Evolutionary conservation across 768 basidiomycete species (phyloP), one percentile per base, ranked within the genome.

Genomic region (Rhizopogon vulgaris): DNA sequence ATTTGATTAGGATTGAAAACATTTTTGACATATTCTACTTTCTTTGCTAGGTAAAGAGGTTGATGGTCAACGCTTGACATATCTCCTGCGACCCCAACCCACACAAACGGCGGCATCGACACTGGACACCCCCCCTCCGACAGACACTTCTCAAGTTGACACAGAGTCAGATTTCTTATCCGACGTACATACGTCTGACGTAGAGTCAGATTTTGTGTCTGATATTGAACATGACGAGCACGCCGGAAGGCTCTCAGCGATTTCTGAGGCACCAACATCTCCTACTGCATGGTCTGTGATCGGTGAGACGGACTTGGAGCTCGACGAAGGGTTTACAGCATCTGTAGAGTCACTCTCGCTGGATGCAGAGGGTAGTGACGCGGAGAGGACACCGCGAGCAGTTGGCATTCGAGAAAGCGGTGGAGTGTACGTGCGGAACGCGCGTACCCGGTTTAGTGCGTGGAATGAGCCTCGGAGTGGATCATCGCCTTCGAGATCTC

Each of bases 61-160:
- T 1, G 64, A 77, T 1, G 80, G 80, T 0, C 66, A 74, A 40
- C 83, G 90, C 17, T 71, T 90, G 32, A 91, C 90, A 4, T 84
- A 90, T 65, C 80, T 93, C 46, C 76, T 93, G 22, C 82, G 90
- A 34, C 90, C 90, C 3, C 87, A 90, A 56, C 76, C 82, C 48
- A 76, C 78, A 18, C 80, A 79, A 14, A 84, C 84, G 1, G 72
- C 74, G 1, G 59, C 66, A 15, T 61, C 67, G 5, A 60, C 65
- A 6, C 66, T 90, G 38, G 82, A 84, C 54, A 90, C 89, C 2
- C 89, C 90, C 6, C 86, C 89, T 3, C 67, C 74, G 8, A 90
- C 87, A 1, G 90, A 90, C 59, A 61, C 80, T 34, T 81, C 80
- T 18, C 75, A 74, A 36, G 50, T 42, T 40, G 73, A 75, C 56